These are phyloP conservation scores for Cladosporium austrohemisphaericum DNA, from an alignment of 2,329 filamentous ascomycete species.

Conservation along the genomic window DNA sequence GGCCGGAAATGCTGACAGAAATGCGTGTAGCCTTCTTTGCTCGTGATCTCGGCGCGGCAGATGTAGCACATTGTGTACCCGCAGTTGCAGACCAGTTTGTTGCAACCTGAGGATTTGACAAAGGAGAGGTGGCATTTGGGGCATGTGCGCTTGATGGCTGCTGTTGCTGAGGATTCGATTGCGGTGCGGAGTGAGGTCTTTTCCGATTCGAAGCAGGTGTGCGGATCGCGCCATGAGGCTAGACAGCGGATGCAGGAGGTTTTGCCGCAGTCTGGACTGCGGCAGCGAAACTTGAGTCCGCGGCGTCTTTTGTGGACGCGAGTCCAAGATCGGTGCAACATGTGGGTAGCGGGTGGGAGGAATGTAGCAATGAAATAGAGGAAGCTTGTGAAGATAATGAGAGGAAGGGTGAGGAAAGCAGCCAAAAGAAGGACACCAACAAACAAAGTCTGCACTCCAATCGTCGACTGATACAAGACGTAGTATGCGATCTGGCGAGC, in stretches of 20 bases:
- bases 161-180: constrained; percentile 88
- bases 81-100: constrained; percentile 93
- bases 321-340: constrained; percentile 40
- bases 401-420: constrained; percentile 34
- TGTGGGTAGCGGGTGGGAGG: constrained; percentile 23
- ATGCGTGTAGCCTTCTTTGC: constrained; percentile 77
- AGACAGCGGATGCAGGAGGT: constrained; percentile 76
- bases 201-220: constrained; percentile 83
- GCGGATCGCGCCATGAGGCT: constrained; percentile 81
- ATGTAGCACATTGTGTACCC: constrained; percentile 99
- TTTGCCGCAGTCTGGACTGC: constrained; percentile 62
- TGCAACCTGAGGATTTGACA: constrained; percentile 90
- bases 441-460: constrained; percentile 48
- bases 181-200: constrained; percentile 79
- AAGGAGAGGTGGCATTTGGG: constrained; percentile 88
- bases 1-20: constrained; percentile 95
- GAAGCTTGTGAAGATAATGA: constrained; percentile 52
- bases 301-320: constrained; percentile 68
- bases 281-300: constrained; percentile 74
- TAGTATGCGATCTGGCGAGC: constrained; percentile 23
- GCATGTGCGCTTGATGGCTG: constrained; percentile 91
- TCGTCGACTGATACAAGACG: constrained; percentile 29
- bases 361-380: constrained; percentile 41
- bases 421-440: constrained; percentile 29
- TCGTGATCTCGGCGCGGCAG: constrained; percentile 61